Conservation (phyloP, 169 alveolate genomes). For the Eimeria mitis region DNA sequence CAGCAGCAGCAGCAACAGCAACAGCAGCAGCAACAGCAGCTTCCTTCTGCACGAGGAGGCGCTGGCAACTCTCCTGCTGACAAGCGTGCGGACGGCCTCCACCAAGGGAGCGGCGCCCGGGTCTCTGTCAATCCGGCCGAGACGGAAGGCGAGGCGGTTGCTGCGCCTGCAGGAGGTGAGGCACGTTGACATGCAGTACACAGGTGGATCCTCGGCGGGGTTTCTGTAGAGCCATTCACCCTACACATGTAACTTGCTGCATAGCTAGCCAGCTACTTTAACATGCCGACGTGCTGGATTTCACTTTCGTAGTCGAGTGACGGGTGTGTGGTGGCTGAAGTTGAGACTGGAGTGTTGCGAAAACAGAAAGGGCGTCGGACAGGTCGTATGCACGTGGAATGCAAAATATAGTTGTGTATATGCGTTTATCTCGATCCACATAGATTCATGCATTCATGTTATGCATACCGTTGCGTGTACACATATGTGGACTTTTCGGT, state of each 20-base stretch:
- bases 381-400: not conserved
- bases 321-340: not conserved
- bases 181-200: not conserved
- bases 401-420: not conserved
- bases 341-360: not conserved
- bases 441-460: not conserved
- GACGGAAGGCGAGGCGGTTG: not conserved
- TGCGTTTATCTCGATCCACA: too few species aligned
- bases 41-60: constrained; percentile 13
- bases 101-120: constrained; percentile 19
- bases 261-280: not conserved
- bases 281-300: not conserved
- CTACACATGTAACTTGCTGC: not conserved
- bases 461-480: not conserved
- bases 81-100: constrained; percentile 26
- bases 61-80: not conserved
- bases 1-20: constrained; percentile 27
- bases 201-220: not conserved
- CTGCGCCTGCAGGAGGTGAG: constrained; percentile 62
- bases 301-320: not conserved
- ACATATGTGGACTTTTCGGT: not conserved
- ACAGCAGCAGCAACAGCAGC: constrained; percentile 22
- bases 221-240: not conserved
- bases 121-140: constrained; percentile 26
- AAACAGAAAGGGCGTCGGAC: not conserved